phyloP scores from a whole-genome alignment of 148 eudicot genomes.

The Vaccinium vitisidaea region DNA sequence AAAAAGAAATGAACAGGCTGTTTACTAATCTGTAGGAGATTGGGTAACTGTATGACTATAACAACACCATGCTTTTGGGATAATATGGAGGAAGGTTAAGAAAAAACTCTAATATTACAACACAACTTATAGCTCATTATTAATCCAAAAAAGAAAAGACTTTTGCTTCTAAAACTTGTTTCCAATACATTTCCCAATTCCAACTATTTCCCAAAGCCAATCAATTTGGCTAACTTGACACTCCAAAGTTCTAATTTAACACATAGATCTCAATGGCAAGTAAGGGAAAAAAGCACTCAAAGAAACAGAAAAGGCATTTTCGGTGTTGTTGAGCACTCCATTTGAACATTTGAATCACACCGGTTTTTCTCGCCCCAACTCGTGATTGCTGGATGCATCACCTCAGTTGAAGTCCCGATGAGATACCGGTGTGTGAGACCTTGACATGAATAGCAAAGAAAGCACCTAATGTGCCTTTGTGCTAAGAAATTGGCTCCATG shows the following conservation, averaged over 20 bases:
- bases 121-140: neutral
- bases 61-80: neutral
- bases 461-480: slow-evolving; percentile 32
- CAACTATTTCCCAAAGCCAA: neutral
- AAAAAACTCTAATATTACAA: neutral
- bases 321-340: slow-evolving; percentile 10
- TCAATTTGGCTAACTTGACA: neutral
- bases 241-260: neutral
- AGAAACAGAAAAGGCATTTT: slow-evolving; percentile 21
- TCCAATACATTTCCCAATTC: too few relatives aligned
- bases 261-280: neutral
- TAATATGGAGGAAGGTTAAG: neutral
- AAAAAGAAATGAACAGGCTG: too few relatives aligned
- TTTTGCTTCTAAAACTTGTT: neutral
- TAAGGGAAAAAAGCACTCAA: neutral
- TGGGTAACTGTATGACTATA: neutral
- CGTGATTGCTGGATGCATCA: slow-evolving; percentile 14
- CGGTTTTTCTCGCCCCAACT: slow-evolving; percentile 16
- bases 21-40: too few relatives aligned
- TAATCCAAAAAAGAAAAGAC: neutral
- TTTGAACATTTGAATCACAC: neutral
- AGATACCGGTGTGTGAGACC: slow-evolving; percentile 29
- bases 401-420: slow-evolving; percentile 21
- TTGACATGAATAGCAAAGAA: slow-evolving; percentile 31
- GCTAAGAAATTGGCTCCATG: slow-evolving; percentile 49